Evolutionary conservation across 257 asterid genomes (phyloP).

Genomic region (Plectranthus barbatus): DNA sequence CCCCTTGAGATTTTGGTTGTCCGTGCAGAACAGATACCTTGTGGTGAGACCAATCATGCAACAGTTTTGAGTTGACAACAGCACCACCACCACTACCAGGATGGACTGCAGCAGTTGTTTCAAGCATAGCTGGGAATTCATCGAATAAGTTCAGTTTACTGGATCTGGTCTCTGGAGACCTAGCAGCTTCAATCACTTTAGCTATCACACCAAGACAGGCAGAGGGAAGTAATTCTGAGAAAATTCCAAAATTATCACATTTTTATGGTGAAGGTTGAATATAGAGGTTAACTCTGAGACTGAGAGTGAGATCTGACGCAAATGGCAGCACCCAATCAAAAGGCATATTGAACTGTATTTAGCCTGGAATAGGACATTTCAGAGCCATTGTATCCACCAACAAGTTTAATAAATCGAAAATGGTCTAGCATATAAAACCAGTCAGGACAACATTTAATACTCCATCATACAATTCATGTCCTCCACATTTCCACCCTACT

Average conservation of each 20-base stretch:
- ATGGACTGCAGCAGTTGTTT: slow-evolving; percentile 98
- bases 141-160: slow-evolving; percentile 16
- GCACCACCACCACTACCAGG: slow-evolving; percentile 99
- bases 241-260: slow-evolving; percentile 5
- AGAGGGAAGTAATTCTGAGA: slow-evolving; percentile 75
- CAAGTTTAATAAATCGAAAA: neutral
- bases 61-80: slow-evolving; percentile 75
- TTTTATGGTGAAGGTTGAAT: neutral
- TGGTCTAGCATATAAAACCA: neutral
- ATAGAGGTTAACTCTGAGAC: neutral
- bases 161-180: slow-evolving; percentile 24
- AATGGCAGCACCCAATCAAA: too few species aligned
- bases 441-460: neutral
- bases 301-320: neutral
- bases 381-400: neutral
- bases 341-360: neutral
- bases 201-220: slow-evolving; percentile 80
- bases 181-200: slow-evolving; percentile 72
- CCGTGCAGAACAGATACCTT: slow-evolving; percentile 66
- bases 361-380: neutral
- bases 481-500: neutral
- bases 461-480: neutral
- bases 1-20: too few species aligned
- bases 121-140: slow-evolving; percentile 81
- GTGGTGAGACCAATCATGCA: slow-evolving; percentile 94